phyloP scores from a whole-genome alignment of 2,329 filamentous ascomycete species.

The Immersiporthe knoxdaviesiana region DNA sequence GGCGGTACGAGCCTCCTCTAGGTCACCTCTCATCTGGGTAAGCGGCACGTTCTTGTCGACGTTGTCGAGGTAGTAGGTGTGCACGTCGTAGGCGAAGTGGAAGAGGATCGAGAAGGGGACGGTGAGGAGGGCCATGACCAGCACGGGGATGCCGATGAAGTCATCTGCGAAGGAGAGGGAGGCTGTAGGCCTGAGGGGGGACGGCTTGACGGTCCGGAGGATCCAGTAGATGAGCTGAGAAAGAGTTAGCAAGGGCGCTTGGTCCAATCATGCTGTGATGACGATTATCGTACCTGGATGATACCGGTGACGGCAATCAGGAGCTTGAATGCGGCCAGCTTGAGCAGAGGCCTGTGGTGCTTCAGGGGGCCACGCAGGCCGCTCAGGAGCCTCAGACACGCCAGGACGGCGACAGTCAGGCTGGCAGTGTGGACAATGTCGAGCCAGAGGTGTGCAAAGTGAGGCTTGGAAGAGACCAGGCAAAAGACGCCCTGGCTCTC shows the following conservation, averaged over 20 bases:
- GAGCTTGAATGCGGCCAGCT: conserved; percentile 41
- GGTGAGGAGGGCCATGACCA: conserved; percentile 36
- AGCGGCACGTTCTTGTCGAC: conserved; percentile 22
- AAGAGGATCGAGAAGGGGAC: conserved; percentile 36
- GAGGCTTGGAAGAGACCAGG: conserved; percentile 35
- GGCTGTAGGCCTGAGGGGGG: conserved; percentile 32
- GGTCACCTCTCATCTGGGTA: conserved; percentile 12
- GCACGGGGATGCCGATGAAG: conserved; percentile 35
- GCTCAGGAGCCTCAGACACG: conserved; percentile 37
- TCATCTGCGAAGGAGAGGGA: conserved; percentile 35
- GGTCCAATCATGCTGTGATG: not conserved
- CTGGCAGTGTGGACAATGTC: conserved; percentile 35
- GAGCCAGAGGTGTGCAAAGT: conserved; percentile 40
- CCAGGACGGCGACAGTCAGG: conserved; percentile 34
- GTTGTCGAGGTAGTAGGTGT: conserved; percentile 33
- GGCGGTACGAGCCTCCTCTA: conserved; percentile 3
- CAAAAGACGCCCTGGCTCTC: conserved; percentile 39
- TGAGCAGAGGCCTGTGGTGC: conserved; percentile 37
- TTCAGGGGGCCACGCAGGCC: conserved; percentile 35
- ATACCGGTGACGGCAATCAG: conserved; percentile 38
- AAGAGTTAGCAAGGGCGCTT: not conserved
- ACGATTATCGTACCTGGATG: conserved; percentile 34
- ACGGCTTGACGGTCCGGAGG: conserved; percentile 30
- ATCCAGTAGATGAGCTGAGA: conserved; percentile 36
- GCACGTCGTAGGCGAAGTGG: conserved; percentile 34